These are phyloP conservation scores for Botrytis hyacinthi DNA, from an alignment of 2,329 filamentous ascomycete species.

Conservation along the genomic window DNA sequence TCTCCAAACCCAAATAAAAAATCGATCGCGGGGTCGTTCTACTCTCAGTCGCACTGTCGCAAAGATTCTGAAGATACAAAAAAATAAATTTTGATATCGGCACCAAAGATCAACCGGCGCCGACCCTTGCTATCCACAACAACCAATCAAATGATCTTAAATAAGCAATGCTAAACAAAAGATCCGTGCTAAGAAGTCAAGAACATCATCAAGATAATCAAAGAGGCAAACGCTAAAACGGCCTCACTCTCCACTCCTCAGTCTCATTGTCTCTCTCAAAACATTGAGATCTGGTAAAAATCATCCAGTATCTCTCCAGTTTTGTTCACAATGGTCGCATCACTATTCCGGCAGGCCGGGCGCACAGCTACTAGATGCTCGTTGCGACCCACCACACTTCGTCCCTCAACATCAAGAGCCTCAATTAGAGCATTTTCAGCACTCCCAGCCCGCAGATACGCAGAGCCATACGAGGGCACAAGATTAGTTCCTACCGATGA, in stretches of 20 bases:
- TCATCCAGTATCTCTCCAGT: conserved; percentile 26
- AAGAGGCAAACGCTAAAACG: conserved; percentile 16
- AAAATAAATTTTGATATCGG: conserved; percentile 22
- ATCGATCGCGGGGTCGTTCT: conserved; percentile 8
- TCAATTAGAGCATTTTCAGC: conserved; percentile 64
- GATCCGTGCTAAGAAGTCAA: conserved; percentile 25
- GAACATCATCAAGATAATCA: conserved; percentile 28
- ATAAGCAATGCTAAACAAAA: conserved; percentile 19
- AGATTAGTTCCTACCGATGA: conserved; percentile 58
- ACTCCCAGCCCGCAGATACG: conserved; percentile 60
- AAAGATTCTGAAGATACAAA: conserved; percentile 17
- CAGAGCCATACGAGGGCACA: conserved; percentile 53
- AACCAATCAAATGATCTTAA: conserved; percentile 8
- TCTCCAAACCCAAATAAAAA: conserved; percentile 32
- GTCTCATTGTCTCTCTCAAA: conserved; percentile 25
- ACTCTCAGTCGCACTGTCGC: conserved; percentile 11
- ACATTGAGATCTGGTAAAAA: conserved; percentile 32
- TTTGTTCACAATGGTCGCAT: conserved; percentile 62
- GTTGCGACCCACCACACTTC: conserved; percentile 43
- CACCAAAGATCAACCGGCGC: conserved; percentile 16
- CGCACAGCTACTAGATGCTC: conserved; percentile 67
- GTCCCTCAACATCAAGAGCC: conserved; percentile 40
- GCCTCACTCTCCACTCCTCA: conserved; percentile 25
- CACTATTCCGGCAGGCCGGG: conserved; percentile 70
- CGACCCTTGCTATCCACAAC: neutral